A percentile compares a stretch with the other conserved stretches of the same genome.
Conservation (phyloP, 306 rosid species). For the Senna tora region DNA sequence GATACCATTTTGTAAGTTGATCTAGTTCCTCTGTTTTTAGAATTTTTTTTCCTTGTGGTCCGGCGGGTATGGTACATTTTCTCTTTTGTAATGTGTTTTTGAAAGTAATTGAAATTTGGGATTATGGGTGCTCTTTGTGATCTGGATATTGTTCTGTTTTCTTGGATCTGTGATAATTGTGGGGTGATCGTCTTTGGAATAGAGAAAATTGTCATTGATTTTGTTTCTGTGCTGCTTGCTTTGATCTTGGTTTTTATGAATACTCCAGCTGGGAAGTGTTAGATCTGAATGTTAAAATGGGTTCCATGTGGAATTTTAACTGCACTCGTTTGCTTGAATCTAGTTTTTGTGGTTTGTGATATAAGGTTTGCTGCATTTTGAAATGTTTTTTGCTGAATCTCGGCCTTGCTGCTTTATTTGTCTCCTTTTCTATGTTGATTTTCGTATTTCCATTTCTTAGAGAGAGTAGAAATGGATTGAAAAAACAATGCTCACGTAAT, state of each 20-base stretch:
- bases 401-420: not conserved
- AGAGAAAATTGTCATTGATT: not conserved
- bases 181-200: slow-evolving; percentile 1
- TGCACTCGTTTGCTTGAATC: slow-evolving; percentile 31
- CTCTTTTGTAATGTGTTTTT: not conserved
- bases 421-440: slow-evolving; percentile 10
- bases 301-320: slow-evolving; percentile 1
- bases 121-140: slow-evolving; percentile 32
- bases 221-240: not conserved
- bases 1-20: slow-evolving; percentile 38
- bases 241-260: slow-evolving; percentile 21
- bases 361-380: slow-evolving; percentile 24
- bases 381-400: slow-evolving; percentile 17
- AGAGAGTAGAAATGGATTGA: not conserved
- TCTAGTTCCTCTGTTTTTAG: not conserved
- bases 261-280: slow-evolving; percentile 11
- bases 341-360: slow-evolving; percentile 23
- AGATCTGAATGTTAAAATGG: slow-evolving; percentile 41
- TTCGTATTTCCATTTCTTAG: not conserved
- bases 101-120: slow-evolving; percentile 11
- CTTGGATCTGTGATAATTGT: slow-evolving; percentile 34
- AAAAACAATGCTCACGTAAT: not conserved
- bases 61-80: slow-evolving; percentile 10
- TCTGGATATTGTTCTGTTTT: slow-evolving; percentile 28
- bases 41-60: not conserved